Evolutionary conservation across 495 filamentous ascomycete species (phyloP), one percentile per base, ranked within the genome.

Genomic region (Sordaria brevicollis): DNA sequence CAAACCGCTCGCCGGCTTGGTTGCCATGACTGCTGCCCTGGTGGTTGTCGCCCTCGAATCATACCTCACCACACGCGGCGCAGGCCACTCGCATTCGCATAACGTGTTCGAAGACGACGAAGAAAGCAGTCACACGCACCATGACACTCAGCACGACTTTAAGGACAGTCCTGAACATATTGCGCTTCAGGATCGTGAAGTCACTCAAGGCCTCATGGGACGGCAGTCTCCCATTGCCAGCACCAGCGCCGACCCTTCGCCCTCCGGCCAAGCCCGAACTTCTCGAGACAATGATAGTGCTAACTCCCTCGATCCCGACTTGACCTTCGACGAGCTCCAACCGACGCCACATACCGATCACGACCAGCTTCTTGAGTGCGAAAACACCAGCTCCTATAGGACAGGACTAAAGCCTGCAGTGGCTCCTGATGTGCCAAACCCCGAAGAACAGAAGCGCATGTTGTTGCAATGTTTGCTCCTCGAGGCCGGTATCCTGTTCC

Each of bases 401-500:
- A 71, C 74, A 19, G 78, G 65, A 13, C 65, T 71, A 0, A 36
- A 81, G 37, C 67, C 74, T 25, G 67, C 68, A 0, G 33, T 71
- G 1, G 25, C 73, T 15, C 75, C 49, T 13, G 13, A 78, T 17
- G 67, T 35, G 2, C 75, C 74, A 9, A 75, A 77, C 34, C 71
- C 78, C 5, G 84, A 86, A 71, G 80, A 83, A 37, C 84, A 84
- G 39, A 85, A 83, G 67, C 87, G 89, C 19, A 86, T 90, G 69
- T 85, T 93, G 70, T 82, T 94, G 21, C 92, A 96, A 75, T 92
- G 90, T 71, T 82, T 92, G 13, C 84, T 96, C 9, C 84, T 96
- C 34, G 92, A 96, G 79, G 90, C 91, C 7, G 92, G 92, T 19
- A 94, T 96, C 72, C 82, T 96, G 3, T 94, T 94, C 74, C 92